These are phyloP conservation scores for Hyaloscypha finlandica DNA, from an alignment of 495 filamentous ascomycete species.

Conservation along the genomic window DNA sequence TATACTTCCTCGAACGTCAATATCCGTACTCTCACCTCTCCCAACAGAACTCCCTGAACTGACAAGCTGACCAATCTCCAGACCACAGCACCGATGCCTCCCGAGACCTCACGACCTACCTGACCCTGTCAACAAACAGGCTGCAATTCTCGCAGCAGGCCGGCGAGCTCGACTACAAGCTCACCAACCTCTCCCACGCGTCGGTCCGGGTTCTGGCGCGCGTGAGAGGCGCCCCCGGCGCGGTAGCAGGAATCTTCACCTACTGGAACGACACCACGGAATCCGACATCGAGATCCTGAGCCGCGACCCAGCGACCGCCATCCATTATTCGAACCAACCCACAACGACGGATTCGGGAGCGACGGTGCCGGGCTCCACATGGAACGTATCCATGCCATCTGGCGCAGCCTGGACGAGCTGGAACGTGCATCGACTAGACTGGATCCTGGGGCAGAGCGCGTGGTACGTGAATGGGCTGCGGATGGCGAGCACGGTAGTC, in stretches of 20 bases:
- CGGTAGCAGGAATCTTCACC: slow-evolving; percentile 57
- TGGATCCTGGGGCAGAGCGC: slow-evolving; percentile 47
- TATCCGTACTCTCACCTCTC: slow-evolving; percentile 3
- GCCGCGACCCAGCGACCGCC: slow-evolving; percentile 43
- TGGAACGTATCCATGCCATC: slow-evolving; percentile 24
- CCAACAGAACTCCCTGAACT: neutral
- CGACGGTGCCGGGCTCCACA: slow-evolving; percentile 21
- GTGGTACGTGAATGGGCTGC: slow-evolving; percentile 52
- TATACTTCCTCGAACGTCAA: neutral
- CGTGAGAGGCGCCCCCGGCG: slow-evolving; percentile 37
- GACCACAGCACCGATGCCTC: neutral
- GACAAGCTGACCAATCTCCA: neutral
- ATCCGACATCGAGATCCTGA: slow-evolving; percentile 62
- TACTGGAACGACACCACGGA: slow-evolving; percentile 53
- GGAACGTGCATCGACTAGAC: slow-evolving; percentile 57
- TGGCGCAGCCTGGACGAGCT: slow-evolving; percentile 30
- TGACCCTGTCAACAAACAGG: neutral
- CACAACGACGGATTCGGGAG: slow-evolving; percentile 34
- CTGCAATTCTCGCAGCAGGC: neutral
- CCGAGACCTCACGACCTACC: neutral
- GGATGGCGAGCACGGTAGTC: slow-evolving; percentile 14
- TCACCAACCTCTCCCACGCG: slow-evolving; percentile 31
- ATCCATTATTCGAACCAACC: slow-evolving; percentile 61
- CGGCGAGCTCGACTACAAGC: neutral
- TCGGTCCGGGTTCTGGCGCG: slow-evolving; percentile 42